Percentiles rank a stretch among this genome's conserved stretches.
phyloP scores from a whole-genome alignment of 495 filamentous ascomycete species.

The Xylaria nigripes region DNA sequence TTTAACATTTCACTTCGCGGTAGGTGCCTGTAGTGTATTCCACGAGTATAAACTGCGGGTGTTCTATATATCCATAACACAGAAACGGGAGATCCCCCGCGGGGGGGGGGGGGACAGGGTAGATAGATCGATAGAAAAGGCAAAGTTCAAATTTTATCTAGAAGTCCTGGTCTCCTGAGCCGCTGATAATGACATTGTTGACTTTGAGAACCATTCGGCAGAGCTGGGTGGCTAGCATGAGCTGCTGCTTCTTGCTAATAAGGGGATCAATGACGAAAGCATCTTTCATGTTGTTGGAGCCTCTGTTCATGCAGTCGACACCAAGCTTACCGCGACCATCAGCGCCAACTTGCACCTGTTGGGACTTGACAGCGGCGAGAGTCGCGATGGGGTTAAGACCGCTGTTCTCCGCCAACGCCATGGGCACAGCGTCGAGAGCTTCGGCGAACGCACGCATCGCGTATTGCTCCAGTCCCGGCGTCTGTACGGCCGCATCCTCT shows the following conservation, averaged over 20 bases:
- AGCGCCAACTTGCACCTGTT: constrained; percentile 87
- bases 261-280: constrained; percentile 97
- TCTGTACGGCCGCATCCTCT: constrained; percentile 90
- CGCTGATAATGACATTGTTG: constrained; percentile 92
- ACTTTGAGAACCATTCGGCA: constrained; percentile 99
- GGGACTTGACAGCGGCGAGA: constrained; percentile 85
- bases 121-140: background rate
- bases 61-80: too few species aligned
- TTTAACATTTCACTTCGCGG: too few species aligned
- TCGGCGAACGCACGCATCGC: constrained; percentile 97
- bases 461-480: constrained; percentile 93
- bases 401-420: constrained; percentile 96
- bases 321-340: constrained; percentile 58
- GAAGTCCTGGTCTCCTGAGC: constrained; percentile 85
- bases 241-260: constrained; percentile 94
- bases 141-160: constrained; percentile 40
- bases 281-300: constrained; percentile 92
- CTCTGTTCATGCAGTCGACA: constrained; percentile 95
- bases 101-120: background rate
- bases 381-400: constrained; percentile 93
- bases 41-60: too few species aligned
- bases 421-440: constrained; percentile 88
- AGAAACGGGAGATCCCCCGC: background rate
- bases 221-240: constrained; percentile 90
- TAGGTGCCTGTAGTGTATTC: too few species aligned